A percentile compares a stretch with the other conserved stretches of the same genome.
These are phyloP conservation scores for Trametes cingulata DNA, from an alignment of 768 basidiomycete species.

Conservation along the genomic window DNA sequence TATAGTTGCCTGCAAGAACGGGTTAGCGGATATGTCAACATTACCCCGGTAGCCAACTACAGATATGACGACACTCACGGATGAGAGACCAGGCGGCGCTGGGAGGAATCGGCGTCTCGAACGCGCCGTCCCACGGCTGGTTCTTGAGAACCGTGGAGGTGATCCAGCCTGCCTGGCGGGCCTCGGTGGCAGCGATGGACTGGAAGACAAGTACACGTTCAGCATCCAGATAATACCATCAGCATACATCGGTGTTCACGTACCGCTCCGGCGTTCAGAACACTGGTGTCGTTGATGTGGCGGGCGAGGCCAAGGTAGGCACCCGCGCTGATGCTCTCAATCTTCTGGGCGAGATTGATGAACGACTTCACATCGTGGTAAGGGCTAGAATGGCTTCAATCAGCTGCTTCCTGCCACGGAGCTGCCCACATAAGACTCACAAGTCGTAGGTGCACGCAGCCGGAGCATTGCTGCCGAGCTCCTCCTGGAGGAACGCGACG, in stretches of 20 bases:
- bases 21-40: slow-evolving; percentile 31
- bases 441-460: slow-evolving; percentile 62
- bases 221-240: not conserved
- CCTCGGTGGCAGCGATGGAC: slow-evolving; percentile 55
- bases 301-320: slow-evolving; percentile 60
- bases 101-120: slow-evolving; percentile 36
- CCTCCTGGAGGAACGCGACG: slow-evolving; percentile 49
- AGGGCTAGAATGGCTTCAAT: slow-evolving; percentile 32
- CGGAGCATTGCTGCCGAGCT: slow-evolving; percentile 46
- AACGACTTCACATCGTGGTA: slow-evolving; percentile 46
- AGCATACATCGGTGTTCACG: not conserved
- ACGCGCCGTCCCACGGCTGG: slow-evolving; percentile 48
- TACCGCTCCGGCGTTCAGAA: slow-evolving; percentile 51
- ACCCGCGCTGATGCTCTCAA: slow-evolving; percentile 55
- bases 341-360: slow-evolving; percentile 43
- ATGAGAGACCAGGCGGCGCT: slow-evolving; percentile 50
- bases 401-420: not conserved
- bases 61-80: slow-evolving; percentile 9
- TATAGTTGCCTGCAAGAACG: slow-evolving; percentile 39
- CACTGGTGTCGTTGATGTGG: slow-evolving; percentile 41
- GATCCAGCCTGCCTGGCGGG: slow-evolving; percentile 54
- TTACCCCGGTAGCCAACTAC: slow-evolving; percentile 19
- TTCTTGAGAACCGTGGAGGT: slow-evolving; percentile 39
- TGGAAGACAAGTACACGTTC: not conserved
- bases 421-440: slow-evolving; percentile 34